phyloP scores from a whole-genome alignment of 176 grass and related monocot genomes.

The Triticum urartu region DNA sequence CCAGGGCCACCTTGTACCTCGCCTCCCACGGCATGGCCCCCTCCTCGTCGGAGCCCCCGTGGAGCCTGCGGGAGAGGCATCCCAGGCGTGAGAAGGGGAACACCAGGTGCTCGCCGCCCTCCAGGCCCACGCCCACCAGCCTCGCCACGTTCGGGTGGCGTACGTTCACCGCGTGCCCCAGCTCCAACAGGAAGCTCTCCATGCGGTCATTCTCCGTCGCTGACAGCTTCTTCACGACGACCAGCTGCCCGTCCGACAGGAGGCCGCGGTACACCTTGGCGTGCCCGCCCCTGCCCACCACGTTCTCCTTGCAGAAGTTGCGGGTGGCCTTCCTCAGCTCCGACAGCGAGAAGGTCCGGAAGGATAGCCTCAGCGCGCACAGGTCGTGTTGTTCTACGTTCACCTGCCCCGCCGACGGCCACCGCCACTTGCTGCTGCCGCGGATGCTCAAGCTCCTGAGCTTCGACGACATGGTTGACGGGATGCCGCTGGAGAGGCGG shows the following conservation, averaged over 20 bases:
- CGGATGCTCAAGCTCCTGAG: slow-evolving; percentile 29
- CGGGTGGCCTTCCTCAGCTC: slow-evolving; percentile 59
- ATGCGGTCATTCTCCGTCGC: slow-evolving; percentile 24
- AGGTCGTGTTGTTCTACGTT: slow-evolving; percentile 1
- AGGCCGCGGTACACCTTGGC: slow-evolving; percentile 68
- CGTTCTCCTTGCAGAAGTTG: slow-evolving; percentile 63
- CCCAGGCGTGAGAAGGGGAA: slow-evolving; percentile 64
- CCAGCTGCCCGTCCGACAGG: slow-evolving; percentile 54
- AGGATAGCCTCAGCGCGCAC: slow-evolving; percentile 6
- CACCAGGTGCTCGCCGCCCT: slow-evolving; percentile 82
- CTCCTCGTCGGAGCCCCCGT: slow-evolving; percentile 15
- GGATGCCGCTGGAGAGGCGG: slow-evolving; percentile 26
- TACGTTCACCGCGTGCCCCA: slow-evolving; percentile 64
- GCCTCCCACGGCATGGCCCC: slow-evolving; percentile 50
- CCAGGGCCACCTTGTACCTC: slow-evolving; percentile 52
- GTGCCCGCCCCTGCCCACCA: slow-evolving; percentile 67
- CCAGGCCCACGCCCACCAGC: slow-evolving; percentile 62
- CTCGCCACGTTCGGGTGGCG: slow-evolving; percentile 73
- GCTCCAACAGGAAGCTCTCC: slow-evolving; percentile 73
- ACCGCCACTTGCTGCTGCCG: slow-evolving; percentile 10
- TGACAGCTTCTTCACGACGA: slow-evolving; percentile 66
- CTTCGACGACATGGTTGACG: slow-evolving; percentile 18
- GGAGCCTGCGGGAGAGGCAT: slow-evolving; percentile 62
- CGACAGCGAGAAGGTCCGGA: slow-evolving; percentile 55
- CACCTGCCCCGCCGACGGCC: neutral